Evolutionary conservation across 441 rosid genomes (phyloP), one percentile per base, ranked within the genome.

Genomic region (Brassica hybrid): DNA sequence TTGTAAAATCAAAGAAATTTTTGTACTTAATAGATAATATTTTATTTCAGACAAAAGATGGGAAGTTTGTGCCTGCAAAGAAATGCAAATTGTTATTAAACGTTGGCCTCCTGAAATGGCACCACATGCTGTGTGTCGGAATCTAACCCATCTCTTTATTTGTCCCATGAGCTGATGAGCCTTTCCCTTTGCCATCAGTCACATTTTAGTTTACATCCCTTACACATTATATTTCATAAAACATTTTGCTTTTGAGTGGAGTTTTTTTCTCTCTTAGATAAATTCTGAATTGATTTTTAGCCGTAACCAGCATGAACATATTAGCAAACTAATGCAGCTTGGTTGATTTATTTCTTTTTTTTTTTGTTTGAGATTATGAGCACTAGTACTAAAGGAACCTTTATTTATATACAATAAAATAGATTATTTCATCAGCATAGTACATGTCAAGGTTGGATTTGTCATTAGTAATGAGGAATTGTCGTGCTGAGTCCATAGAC

Each of bases 121-220:
- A 78, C 61, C 71, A 78, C 81, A 78, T 78, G 81, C n/a, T 67
- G 2, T 73, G 66, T 68, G 78, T 79, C 71, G 78, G 78, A 73
- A 63, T 79, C 78, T 38, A 68, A 68, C 61, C 66, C 74, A 79
- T 79, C 78, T 68, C 21, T 68, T 62, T 48, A 52, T 67, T 73
- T 60, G 60, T 61, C 77, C 77, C 73, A 60, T 73, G 77, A 78
- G 43, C 77, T 74, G 69, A 60, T 73, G 77, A 78, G 43, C 45
- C 45, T 58, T 17, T 58, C n/a, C 54, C 66, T 17, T 76, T 72
- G 34, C 71, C 30, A 73, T 63, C 76, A 77, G 1, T 76, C 74
- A 69, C 65, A 45, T 72, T 32, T 65, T n/a, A n/a, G n/a, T n/a
- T n/a, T 65, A 58, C 9, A 43, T 71, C 41, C 9, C 54, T 45